A percentile compares a stretch with the other conserved stretches of the same genome.
Conservation (phyloP, 2,329 filamentous ascomycete species). For the Exutisphaerella laricina region DNA sequence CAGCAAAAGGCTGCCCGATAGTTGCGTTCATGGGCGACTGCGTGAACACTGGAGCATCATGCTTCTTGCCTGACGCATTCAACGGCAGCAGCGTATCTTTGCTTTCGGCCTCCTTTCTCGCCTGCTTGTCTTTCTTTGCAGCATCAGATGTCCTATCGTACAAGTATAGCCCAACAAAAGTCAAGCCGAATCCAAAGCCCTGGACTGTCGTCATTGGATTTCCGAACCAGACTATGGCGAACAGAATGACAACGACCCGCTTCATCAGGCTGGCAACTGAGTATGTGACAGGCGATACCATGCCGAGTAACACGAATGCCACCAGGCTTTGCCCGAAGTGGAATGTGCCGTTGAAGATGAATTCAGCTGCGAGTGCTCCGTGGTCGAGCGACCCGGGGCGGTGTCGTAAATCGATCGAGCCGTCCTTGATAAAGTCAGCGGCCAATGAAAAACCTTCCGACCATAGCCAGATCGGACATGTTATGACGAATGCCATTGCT, state of each 20-base stretch:
- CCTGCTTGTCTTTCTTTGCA: constrained; percentile 79
- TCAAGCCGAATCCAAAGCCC: constrained; percentile 77
- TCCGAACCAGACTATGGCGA: constrained; percentile 94
- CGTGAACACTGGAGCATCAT: constrained; percentile 28
- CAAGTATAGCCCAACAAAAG: constrained; percentile 86
- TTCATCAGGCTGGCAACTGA: constrained; percentile 95
- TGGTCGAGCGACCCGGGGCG: constrained; percentile 67
- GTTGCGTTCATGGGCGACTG: constrained; percentile 19
- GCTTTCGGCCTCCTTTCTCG: constrained; percentile 56
- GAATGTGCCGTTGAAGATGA: constrained; percentile 93
- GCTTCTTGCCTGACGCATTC: constrained; percentile 33
- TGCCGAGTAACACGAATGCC: constrained; percentile 84
- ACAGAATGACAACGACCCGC: constrained; percentile 91
- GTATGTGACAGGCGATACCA: constrained; percentile 95
- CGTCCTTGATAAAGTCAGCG: constrained; percentile 72
- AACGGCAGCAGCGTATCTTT: constrained; percentile 63
- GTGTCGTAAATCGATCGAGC: constrained; percentile 68
- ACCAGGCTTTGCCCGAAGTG: constrained; percentile 96
- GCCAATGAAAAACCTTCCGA: constrained; percentile 76
- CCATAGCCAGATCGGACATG: constrained; percentile 87
- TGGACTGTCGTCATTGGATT: constrained; percentile 80
- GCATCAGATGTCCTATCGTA: constrained; percentile 90
- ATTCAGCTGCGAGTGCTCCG: constrained; percentile 65
- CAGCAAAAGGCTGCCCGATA: constrained; percentile 16
- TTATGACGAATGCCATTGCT: constrained; percentile 82